Evolutionary conservation across 2,329 filamentous ascomycete genomes (phyloP).

Genomic region (Aspergillus sp.): DNA sequence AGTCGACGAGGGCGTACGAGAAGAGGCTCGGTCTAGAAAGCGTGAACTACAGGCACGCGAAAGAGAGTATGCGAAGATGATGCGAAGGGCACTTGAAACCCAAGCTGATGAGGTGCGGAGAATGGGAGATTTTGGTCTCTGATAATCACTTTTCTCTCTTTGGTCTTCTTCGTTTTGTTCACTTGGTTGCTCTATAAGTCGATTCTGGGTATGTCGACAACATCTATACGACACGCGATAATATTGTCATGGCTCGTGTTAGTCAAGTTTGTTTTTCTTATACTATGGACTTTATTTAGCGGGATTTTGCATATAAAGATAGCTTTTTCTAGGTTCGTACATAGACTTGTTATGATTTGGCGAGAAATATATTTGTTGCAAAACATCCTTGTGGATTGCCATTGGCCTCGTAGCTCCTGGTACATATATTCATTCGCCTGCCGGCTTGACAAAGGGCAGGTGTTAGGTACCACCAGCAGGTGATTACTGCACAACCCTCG

Average conservation of each 20-base stretch:
- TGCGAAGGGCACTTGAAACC: slow-evolving; percentile 74
- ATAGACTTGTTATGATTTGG: slow-evolving; percentile 8
- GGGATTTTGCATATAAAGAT: slow-evolving; percentile 7
- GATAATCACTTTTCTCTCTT: not conserved
- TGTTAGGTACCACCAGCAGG: too few relatives aligned
- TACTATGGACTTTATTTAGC: slow-evolving; percentile 3
- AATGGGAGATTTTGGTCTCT: slow-evolving; percentile 54
- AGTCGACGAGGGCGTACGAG: slow-evolving; percentile 31
- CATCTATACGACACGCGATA: not conserved
- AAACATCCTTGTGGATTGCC: not conserved
- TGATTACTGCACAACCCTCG: not conserved
- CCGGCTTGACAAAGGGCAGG: too few relatives aligned
- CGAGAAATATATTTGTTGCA: not conserved
- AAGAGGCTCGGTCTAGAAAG: slow-evolving; percentile 36
- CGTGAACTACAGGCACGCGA: slow-evolving; percentile 42
- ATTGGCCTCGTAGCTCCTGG: too few relatives aligned
- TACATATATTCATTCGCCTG: not conserved
- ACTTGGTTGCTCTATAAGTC: not conserved
- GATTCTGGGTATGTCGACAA: not conserved
- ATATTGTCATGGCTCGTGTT: not conserved
- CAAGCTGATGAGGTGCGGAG: slow-evolving; percentile 81
- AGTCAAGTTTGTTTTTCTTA: not conserved
- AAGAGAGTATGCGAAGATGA: slow-evolving; percentile 67
- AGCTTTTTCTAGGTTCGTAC: slow-evolving; percentile 4
- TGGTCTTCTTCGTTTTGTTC: not conserved